Percentiles rank a stretch among this genome's conserved stretches.
These are phyloP conservation scores for Paraphaeosphaeria sporulosa DNA, from an alignment of 2,329 filamentous ascomycete species.

Conservation along the genomic window DNA sequence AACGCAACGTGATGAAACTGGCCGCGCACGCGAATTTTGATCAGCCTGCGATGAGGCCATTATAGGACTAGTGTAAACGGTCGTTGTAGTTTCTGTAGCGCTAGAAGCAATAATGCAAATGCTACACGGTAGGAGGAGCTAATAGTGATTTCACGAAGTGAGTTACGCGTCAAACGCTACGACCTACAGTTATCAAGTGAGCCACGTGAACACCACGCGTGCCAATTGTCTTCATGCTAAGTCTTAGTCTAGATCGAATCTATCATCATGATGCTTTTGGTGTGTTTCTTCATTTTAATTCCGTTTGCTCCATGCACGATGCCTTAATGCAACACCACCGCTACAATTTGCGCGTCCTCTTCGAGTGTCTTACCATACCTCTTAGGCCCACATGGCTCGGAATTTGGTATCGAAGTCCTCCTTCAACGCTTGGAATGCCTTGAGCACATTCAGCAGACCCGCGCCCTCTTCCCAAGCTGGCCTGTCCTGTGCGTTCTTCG, in stretches of 20 bases:
- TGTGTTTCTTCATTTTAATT: neutral
- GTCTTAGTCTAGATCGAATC: neutral
- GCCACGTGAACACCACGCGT: neutral
- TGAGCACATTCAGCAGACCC: constrained; percentile 63
- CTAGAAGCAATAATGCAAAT: no score
- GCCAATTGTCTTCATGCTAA: neutral
- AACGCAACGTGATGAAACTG: neutral
- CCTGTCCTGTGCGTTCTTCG: constrained; percentile 27
- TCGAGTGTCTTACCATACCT: neutral
- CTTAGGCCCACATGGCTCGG: constrained; percentile 65
- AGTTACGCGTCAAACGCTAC: neutral
- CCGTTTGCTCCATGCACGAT: neutral
- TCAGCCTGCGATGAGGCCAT: neutral
- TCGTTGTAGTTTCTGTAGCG: no score
- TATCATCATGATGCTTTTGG: constrained; percentile 12
- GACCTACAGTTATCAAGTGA: neutral
- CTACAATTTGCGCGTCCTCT: neutral
- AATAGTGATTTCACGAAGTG: neutral
- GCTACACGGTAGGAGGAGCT: no score
- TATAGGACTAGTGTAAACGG: neutral
- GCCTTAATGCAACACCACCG: neutral
- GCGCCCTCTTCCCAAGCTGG: constrained; percentile 55
- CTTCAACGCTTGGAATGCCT: constrained; percentile 65
- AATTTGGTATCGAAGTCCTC: constrained; percentile 71
- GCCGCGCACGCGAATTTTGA: neutral